Base-by-base conservation (phyloP, 331 rosid species). In the Spiraea crenata region DNA sequence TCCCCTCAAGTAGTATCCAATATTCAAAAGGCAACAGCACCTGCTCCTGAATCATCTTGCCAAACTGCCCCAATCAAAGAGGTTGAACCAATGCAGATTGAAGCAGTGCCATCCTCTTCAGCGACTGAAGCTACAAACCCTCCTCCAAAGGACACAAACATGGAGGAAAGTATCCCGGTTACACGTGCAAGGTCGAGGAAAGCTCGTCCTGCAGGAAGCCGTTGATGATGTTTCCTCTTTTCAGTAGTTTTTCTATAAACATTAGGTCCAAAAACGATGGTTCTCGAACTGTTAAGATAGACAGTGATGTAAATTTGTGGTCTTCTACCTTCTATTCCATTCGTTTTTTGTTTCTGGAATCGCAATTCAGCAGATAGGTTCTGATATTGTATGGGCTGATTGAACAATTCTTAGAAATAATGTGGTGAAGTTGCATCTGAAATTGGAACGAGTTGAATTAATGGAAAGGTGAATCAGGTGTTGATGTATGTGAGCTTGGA, bases 271-370 rank as follows among this genome's bases (percentile, higher is more conserved):
- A 77, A 80, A 58, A 74, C 35, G 63, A 59, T 73, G 76, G 72
- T 67, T 72, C 47, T 81, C 71, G 80, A 82, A 81, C 69, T 71
- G 82, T 74, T 35, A 54, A 34, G 64, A 72, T 74, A 63, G 77
- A 80, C 79, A 76, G 68, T 80, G 38, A 54, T 90, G 96, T 92
- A 88, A 83, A 87, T 83, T 69, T 78, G 69, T 54, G 78, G 75
- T 62, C 74, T 56, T 45, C 67, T 59, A 37, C 59, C 67, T 80
- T 77, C 57, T 40, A 76, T 75, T 82, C 70, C 79, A 83, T 79
- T 84, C 76, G 78, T 76, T 74, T 69, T 81, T 74, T 70, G 72
- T 89, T 81, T 79, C 66, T 76, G 81, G 11, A 45, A 45, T 40
- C 42, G 70, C 68, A 50, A 61, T 73, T 74, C 9, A 49, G 69